phyloP scores from a whole-genome alignment of 108 stramenopile genomes.

The Schizochytrium sp. region DNA sequence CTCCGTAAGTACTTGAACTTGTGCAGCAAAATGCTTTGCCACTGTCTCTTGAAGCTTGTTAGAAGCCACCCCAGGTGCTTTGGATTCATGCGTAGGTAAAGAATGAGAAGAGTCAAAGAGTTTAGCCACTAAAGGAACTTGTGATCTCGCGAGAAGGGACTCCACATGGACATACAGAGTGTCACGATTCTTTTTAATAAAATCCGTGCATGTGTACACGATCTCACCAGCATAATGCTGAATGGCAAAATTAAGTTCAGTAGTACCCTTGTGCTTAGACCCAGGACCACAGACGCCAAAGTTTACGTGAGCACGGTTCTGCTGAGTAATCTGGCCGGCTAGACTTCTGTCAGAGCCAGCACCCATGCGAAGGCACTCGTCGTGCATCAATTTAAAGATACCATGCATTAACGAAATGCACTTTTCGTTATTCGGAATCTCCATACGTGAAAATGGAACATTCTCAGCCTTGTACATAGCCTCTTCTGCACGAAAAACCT shows the following conservation, averaged over 20 bases:
- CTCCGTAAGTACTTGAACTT: conserved; percentile 84
- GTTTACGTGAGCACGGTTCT: conserved; percentile 63
- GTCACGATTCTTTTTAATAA: conserved; percentile 77
- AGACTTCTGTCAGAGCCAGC: conserved; percentile 81
- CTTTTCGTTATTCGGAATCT: conserved; percentile 97
- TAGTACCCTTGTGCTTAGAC: not conserved
- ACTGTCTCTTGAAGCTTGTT: conserved; percentile 67
- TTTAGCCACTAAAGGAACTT: not conserved
- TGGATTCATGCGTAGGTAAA: too few species aligned
- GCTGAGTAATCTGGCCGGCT: not conserved
- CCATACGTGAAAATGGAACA: conserved; percentile 78
- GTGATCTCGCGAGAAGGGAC: not conserved
- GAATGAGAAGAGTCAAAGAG: not conserved
- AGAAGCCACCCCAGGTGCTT: not conserved
- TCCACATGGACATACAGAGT: not conserved
- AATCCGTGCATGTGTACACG: conserved; percentile 66
- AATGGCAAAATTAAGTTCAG: conserved; percentile 61
- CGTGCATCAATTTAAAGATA: conserved; percentile 77
- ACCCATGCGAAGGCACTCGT: conserved; percentile 84
- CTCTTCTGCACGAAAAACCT: conserved; percentile 78
- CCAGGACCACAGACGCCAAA: conserved; percentile 61
- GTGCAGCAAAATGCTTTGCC: conserved; percentile 83
- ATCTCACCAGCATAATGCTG: conserved; percentile 72
- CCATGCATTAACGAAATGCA: conserved; percentile 96
- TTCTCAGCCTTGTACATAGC: conserved; percentile 73